Percentiles rank a stretch among this genome's conserved stretches.
Conservation (phyloP, 2,329 filamentous ascomycete species). For the Pestalotiopsis sp. region DNA sequence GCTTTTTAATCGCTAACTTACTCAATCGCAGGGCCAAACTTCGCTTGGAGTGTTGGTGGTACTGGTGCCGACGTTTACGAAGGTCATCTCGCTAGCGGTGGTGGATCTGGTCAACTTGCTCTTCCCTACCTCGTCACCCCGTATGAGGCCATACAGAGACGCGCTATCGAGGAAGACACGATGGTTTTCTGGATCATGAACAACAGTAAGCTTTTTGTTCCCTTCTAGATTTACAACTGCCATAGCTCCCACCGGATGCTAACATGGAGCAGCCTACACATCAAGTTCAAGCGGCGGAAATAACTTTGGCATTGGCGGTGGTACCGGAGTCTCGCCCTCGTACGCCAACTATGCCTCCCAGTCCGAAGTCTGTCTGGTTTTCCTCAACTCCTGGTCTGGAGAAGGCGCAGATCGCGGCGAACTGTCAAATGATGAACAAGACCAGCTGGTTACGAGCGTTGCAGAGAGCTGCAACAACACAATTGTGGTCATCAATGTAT, state of each 20-base stretch:
- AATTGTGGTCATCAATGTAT: constrained; percentile 67
- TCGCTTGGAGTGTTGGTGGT: constrained; percentile 12
- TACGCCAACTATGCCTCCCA: constrained; percentile 16
- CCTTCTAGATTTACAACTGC: not conserved
- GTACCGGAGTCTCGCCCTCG: constrained; percentile 14
- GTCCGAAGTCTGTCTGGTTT: constrained; percentile 52
- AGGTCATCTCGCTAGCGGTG: constrained; percentile 49
- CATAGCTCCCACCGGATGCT: not conserved
- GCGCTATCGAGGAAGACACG: constrained; percentile 40
- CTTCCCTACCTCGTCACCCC: constrained; percentile 57
- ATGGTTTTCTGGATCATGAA: constrained; percentile 50
- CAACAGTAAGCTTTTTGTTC: constrained; percentile 16
- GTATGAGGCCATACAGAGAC: constrained; percentile 50
- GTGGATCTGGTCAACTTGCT: constrained; percentile 53
- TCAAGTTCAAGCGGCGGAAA: not conserved
- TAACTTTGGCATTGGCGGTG: constrained; percentile 6
- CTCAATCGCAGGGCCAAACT: constrained; percentile 34
- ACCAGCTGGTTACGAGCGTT: constrained; percentile 62
- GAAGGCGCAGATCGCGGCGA: constrained; percentile 41
- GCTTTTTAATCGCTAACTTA: not conserved
- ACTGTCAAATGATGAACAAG: constrained; percentile 31
- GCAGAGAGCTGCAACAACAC: constrained; percentile 67
- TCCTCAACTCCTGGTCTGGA: constrained; percentile 67
- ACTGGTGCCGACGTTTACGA: constrained; percentile 12
- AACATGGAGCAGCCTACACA: not conserved